Base-by-base conservation (phyloP, 768 basidiomycete species). In the Pulveroboletus sp. region DNA sequence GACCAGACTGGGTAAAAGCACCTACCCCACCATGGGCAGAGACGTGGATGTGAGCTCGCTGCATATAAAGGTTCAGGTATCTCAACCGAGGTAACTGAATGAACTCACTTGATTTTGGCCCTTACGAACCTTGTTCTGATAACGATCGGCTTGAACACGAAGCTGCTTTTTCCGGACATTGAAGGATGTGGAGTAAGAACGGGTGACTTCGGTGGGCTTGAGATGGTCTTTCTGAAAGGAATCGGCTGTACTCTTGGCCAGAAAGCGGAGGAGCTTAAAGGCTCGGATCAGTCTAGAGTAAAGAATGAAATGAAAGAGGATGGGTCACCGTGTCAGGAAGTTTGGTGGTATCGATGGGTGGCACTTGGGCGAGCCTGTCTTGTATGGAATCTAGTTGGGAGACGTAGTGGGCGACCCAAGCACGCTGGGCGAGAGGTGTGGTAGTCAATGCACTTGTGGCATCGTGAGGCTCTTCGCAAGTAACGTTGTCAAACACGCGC, bases 21-120 rank as follows among this genome's bases (percentile, higher is more conserved):
- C 62, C 60, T 28, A 68, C 58, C 2, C 43, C 57, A 33, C 38
- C 2, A n/a, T 30, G 28, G 30, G 57, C 43, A 40, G 62, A 37
- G 24, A 75, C 58, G 38, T 55, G 50, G 1, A 71, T 50, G 1
- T 26, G 46, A n/a, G 49, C 49, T 18, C 54, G 32, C 67, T 67
- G 27, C 7, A 47, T 3, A 45, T 13, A 13, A 44, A 47, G 35
- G 10, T 11, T 48, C 17, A 30, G 41, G 13, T 24, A 37, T 50
- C 7, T 21, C 5, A 30, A 39, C 7, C 24, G 28, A 40, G 3
- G 28, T 2, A 17, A 18, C 36, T 18, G 4, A 5, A 40, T 32
- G 15, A 21, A 58, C 68, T 49, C 53, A 76, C 81, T 66, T 75
- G 72, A n/a, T 65, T 56, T 1, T 31, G 24, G 8, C 73, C 68